phyloP scores from a whole-genome alignment of 306 rosid genomes.

The barrel medic (Medicago truncatula) region DNA sequence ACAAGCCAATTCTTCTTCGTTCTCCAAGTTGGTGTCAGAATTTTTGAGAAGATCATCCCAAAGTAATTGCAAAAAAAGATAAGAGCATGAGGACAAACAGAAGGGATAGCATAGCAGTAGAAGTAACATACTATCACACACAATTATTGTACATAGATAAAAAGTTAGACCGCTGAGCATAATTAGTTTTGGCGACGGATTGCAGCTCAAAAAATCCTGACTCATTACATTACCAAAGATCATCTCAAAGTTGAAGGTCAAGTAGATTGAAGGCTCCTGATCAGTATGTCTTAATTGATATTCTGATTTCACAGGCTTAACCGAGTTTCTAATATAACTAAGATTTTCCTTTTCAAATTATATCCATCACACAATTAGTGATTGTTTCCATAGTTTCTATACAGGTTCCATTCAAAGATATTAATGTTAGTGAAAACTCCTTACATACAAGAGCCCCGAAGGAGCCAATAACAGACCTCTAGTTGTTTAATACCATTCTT shows the following conservation, averaged over 20 bases:
- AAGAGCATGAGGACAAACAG: not conserved
- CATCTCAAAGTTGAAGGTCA: not conserved
- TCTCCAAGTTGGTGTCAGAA: constrained; percentile 86
- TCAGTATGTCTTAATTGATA: not conserved
- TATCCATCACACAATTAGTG: not conserved
- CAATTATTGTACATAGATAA: not conserved
- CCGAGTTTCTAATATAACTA: constrained; percentile 17
- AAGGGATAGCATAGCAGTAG: not conserved
- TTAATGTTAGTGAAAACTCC: not conserved
- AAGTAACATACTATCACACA: not conserved
- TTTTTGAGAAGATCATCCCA: constrained; percentile 70
- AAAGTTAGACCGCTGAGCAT: not conserved
- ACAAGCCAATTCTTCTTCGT: constrained; percentile 63
- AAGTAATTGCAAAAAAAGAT: constrained; percentile 34
- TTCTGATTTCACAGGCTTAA: constrained; percentile 24
- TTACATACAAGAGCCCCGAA: not conserved
- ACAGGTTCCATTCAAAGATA: not conserved
- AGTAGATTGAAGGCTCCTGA: not conserved
- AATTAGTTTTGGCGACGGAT: constrained; percentile 1
- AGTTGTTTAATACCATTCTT: not conserved
- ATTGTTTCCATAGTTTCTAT: not conserved
- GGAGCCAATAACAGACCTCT: not conserved
- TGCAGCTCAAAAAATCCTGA: constrained; percentile 8
- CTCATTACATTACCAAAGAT: constrained; percentile 21
- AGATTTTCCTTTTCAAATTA: not conserved